Evolutionary conservation across 257 asterid species (phyloP).

Genomic region (Ophiorrhiza pumila): DNA sequence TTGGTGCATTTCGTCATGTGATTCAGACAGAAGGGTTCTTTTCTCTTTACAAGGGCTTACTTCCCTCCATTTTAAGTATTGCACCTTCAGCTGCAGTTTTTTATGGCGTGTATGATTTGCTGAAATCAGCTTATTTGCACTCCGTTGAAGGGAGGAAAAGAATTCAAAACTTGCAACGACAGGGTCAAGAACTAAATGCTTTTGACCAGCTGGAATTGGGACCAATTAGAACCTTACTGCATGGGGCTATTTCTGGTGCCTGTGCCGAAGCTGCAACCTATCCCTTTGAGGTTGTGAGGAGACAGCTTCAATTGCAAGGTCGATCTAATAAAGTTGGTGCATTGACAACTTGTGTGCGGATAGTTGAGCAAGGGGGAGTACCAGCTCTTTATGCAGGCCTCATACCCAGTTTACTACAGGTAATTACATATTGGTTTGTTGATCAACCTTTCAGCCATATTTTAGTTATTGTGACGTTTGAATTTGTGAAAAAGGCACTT

Average conservation of each 20-base stretch:
- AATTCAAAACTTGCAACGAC: conserved; percentile 58
- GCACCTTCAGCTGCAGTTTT: conserved; percentile 98
- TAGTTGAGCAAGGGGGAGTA: conserved; percentile 82
- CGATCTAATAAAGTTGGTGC: conserved; percentile 67
- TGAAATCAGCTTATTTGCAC: conserved; percentile 74
- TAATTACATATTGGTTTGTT: conserved; percentile 16
- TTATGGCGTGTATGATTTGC: conserved; percentile 86
- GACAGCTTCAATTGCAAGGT: conserved; percentile 92
- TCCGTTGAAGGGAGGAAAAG: conserved; percentile 84
- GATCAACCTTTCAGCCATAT: not conserved
- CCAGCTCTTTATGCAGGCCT: conserved; percentile 95
- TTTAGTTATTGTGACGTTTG: not conserved
- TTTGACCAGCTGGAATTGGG: conserved; percentile 90
- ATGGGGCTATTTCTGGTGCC: conserved; percentile 97
- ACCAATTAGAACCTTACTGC: conserved; percentile 77
- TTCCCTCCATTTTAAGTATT: conserved; percentile 89
- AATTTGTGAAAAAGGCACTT: too few relatives aligned
- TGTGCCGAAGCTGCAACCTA: conserved; percentile 96
- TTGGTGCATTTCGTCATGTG: conserved; percentile 85
- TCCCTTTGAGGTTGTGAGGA: conserved; percentile 92
- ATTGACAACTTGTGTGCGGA: conserved; percentile 56
- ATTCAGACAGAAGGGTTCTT: conserved; percentile 83
- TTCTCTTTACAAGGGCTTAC: conserved; percentile 90
- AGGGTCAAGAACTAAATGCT: conserved; percentile 64
- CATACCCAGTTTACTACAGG: conserved; percentile 90